Percentiles rank a stretch among this genome's conserved stretches.
Conservation (phyloP, 2,329 filamentous ascomycete species). For the Ramularia collo-cygni region DNA sequence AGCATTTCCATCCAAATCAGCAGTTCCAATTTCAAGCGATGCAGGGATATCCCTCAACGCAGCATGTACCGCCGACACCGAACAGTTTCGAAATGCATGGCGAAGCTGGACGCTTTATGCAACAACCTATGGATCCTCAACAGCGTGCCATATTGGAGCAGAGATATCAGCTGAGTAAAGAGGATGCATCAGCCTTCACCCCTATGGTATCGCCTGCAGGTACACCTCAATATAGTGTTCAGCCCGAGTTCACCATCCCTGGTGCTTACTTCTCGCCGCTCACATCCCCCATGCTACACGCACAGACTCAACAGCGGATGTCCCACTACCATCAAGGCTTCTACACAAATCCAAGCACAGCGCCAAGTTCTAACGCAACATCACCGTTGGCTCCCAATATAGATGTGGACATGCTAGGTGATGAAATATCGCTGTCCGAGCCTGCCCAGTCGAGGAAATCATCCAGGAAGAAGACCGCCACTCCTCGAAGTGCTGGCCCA, state of each 20-base stretch:
- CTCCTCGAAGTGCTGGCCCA: conserved; percentile 42
- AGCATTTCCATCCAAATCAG: conserved; percentile 18
- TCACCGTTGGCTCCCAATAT: conserved; percentile 37
- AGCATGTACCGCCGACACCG: conserved; percentile 66
- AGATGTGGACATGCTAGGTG: conserved; percentile 40
- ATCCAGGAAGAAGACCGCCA: conserved; percentile 42
- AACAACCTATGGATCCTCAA: conserved; percentile 45
- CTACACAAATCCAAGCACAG: conserved; percentile 47
- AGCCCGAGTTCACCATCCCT: conserved; percentile 56
- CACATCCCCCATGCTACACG: conserved; percentile 72
- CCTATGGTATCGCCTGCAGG: conserved; percentile 79
- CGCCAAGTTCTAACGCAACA: conserved; percentile 44
- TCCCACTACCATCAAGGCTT: conserved; percentile 32
- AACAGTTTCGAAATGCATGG: conserved; percentile 71
- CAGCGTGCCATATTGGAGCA: conserved; percentile 59
- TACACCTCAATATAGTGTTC: conserved; percentile 60
- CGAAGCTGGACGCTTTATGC: conserved; percentile 50
- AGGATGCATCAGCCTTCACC: conserved; percentile 61
- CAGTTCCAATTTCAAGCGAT: conserved; percentile 35
- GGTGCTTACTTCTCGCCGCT: conserved; percentile 76
- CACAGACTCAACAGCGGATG: conserved; percentile 51
- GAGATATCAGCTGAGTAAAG: conserved; percentile 58
- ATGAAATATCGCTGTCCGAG: conserved; percentile 23
- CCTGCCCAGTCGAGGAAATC: conserved; percentile 31
- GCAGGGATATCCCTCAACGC: conserved; percentile 42